phyloP scores from a whole-genome alignment of 2,329 filamentous ascomycete genomes.

The Colletotrichum endophyticum region DNA sequence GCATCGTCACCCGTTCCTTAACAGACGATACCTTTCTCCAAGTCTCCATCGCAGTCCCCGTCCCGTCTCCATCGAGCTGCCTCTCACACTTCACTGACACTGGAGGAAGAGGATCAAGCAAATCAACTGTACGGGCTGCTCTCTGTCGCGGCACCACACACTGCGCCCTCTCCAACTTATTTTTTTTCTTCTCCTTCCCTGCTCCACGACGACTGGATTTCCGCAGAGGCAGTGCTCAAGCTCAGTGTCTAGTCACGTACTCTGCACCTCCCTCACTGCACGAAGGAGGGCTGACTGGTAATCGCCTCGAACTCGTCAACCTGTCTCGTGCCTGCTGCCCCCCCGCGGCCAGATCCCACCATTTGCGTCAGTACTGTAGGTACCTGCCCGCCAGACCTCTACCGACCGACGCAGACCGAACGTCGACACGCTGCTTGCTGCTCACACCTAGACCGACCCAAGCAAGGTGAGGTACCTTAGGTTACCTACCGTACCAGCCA shows the following conservation, averaged over 20 bases:
- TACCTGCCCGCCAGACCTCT: neutral
- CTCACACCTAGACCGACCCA: neutral
- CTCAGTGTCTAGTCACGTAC: neutral
- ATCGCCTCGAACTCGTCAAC: neutral
- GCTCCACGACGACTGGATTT: constrained; percentile 3
- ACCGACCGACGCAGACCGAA: neutral
- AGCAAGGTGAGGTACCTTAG: neutral
- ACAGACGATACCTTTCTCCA: neutral
- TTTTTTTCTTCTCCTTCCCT: neutral
- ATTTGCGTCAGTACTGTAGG: neutral
- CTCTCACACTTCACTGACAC: neutral
- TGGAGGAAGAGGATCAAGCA: neutral
- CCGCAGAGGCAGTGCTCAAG: neutral
- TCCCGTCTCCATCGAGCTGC: neutral
- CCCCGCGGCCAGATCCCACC: neutral
- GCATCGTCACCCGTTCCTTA: neutral
- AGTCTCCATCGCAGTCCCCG: neutral
- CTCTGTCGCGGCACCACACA: neutral
- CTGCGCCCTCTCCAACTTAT: neutral
- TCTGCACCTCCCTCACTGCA: neutral
- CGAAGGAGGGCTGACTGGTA: neutral
- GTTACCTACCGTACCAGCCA: neutral
- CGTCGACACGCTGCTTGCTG: neutral
- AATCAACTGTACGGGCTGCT: neutral
- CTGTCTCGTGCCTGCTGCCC: neutral